Conservation (phyloP, 129 eudicot species). For the Lactuca sativa region DNA sequence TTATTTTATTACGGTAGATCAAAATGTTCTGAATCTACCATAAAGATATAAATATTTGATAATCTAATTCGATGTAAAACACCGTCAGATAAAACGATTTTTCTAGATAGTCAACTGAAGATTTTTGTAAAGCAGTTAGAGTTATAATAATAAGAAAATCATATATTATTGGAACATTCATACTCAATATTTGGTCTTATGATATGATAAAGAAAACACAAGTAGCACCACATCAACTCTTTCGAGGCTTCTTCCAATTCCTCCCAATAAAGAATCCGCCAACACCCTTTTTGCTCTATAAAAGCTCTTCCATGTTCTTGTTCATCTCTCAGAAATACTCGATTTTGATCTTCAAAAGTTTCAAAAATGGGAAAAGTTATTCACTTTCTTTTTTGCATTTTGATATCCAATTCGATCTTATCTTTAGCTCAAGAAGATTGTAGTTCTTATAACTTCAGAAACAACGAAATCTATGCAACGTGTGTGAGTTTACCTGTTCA, state of each 20-base stretch:
- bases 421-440: slow-evolving; percentile 52
- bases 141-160: too few relatives aligned
- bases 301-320: not conserved
- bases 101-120: too few relatives aligned
- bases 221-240: not conserved
- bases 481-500: slow-evolving; percentile 55
- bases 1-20: too few relatives aligned
- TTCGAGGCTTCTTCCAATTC: not conserved
- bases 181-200: not conserved
- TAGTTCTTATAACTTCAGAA: slow-evolving; percentile 22
- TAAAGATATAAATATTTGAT: too few relatives aligned
- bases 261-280: not conserved
- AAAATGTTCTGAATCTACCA: too few relatives aligned
- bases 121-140: too few relatives aligned
- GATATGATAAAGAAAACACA: not conserved
- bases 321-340: not conserved
- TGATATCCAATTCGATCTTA: not conserved
- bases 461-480: slow-evolving; percentile 29
- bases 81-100: too few relatives aligned
- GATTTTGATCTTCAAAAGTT: not conserved
- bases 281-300: not conserved
- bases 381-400: slow-evolving; percentile 12
- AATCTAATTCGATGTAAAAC: too few relatives aligned
- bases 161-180: not conserved
- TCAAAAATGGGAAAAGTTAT: not conserved